Conservation (phyloP, 768 basidiomycete species). For the Leccinum sublutescens region DNA sequence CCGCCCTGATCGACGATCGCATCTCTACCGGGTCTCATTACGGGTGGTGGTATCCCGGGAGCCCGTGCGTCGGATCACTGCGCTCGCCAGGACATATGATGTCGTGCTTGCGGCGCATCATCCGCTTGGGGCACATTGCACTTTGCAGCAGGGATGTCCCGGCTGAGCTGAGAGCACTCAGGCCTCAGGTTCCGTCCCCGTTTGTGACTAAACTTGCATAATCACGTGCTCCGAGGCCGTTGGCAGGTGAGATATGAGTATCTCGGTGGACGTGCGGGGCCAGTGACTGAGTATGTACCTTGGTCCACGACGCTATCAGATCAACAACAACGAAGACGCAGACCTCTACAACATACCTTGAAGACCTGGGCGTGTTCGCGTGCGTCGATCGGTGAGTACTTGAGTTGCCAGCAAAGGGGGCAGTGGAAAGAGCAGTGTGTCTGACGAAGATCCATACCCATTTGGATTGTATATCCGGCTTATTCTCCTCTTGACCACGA, state of each 20-base stretch:
- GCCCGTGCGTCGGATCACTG: conserved; percentile 50
- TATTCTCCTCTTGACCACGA: background rate
- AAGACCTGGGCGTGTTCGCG: conserved; percentile 43
- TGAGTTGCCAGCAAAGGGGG: background rate
- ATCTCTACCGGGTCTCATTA: conserved; percentile 44
- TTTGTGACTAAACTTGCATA: background rate
- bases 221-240: conserved; percentile 36
- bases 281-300: background rate
- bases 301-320: conserved; percentile 35
- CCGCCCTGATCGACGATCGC: too few species aligned
- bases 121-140: conserved; percentile 69
- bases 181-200: too few species aligned
- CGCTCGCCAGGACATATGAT: conserved; percentile 65
- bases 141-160: conserved; percentile 46
- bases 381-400: conserved; percentile 39
- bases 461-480: background rate
- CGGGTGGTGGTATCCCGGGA: conserved; percentile 53
- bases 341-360: conserved; percentile 62
- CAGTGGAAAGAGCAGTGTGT: background rate
- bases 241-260: conserved; percentile 41
- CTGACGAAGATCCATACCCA: conserved; percentile 1
- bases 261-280: background rate
- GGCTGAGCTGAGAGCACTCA: conserved; percentile 48
- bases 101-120: conserved; percentile 73
- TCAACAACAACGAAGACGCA: conserved; percentile 56